Evolutionary conservation across 495 filamentous ascomycete species (phyloP), one percentile per base, ranked within the genome.

Genomic region (Neurospora cerealis): DNA sequence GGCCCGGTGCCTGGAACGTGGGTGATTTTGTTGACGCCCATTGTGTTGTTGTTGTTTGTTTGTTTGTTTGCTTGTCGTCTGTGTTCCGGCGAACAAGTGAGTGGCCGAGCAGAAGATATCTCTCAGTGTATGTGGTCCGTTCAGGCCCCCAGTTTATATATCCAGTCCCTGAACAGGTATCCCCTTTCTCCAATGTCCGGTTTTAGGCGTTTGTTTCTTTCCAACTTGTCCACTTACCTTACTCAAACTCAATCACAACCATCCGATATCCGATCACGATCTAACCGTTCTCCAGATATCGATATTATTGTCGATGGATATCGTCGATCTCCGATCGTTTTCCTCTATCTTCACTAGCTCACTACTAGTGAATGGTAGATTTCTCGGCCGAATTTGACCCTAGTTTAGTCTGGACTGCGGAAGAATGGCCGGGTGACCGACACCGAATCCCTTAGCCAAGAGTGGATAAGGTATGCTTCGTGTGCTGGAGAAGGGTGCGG

Each of bases 11-110:
- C 87, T 69, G 85, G 79, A 21, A 81, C 70, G 40, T 80, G 75
- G 38, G 79, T 76, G 37, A 79, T 87, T 80, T 86, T 87, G 62
- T 78, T 83, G 44, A 88, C 86, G 72, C 84, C 85, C 87, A 89
- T 88, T 74, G 73, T 81, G 75, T 62, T 32, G 54, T 60, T 60
- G 11, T 46, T 11, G 44, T 21, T 10, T 48, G 54, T 15, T 62
- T 28, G 13, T 5, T 62, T 32, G 24, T 17, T 62, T 7, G 24
- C 13, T 4, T 32, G 24, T 17, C 32, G 54, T 62, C 24, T 62
- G 24, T 62, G 24, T 62, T 32, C 13, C 54, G 24, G 54, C 13
- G 13, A 62, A 62, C 24, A 32, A 62, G 54, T 62, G 54, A 62
- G 13, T 62, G 54, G 3, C 54, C 24, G 13, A 62, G 24, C 13